Evolutionary conservation across 2,329 filamentous ascomycete species (phyloP).

Genomic region (Aureobasidium sp.): DNA sequence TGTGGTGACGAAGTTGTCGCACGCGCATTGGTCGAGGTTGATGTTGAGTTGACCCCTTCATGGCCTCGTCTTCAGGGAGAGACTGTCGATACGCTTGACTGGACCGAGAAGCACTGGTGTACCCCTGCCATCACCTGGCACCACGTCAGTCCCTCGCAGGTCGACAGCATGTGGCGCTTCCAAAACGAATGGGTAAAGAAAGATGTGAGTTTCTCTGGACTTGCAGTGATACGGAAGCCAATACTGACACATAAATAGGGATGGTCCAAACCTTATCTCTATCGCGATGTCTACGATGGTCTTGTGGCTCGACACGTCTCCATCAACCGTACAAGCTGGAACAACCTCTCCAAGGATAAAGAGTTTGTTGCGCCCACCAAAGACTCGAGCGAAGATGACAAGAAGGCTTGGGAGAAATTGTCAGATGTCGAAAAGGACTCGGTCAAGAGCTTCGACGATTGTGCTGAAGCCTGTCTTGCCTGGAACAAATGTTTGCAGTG

Average conservation of each 20-base stretch:
- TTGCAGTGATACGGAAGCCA: not conserved
- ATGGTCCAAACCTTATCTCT: slow-evolving; percentile 27
- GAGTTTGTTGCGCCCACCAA: slow-evolving; percentile 20
- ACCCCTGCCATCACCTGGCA: slow-evolving; percentile 32
- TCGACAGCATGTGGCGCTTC: slow-evolving; percentile 27
- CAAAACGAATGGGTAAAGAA: slow-evolving; percentile 16
- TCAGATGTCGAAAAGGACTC: slow-evolving; percentile 22
- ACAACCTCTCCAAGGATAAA: slow-evolving; percentile 26
- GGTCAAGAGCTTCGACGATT: slow-evolving; percentile 21
- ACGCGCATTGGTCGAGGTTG: slow-evolving; percentile 38
- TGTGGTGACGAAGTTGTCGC: slow-evolving; percentile 47
- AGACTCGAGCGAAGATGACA: slow-evolving; percentile 13
- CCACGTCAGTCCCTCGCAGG: slow-evolving; percentile 23
- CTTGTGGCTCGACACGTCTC: slow-evolving; percentile 26
- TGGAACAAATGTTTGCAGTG: slow-evolving; percentile 27
- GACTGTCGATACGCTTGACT: slow-evolving; percentile 33
- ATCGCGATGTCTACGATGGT: slow-evolving; percentile 26
- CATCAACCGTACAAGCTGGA: slow-evolving; percentile 26
- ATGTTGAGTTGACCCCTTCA: slow-evolving; percentile 34
- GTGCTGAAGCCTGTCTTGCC: slow-evolving; percentile 24
- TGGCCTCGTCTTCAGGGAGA: slow-evolving; percentile 39
- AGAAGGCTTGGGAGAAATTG: slow-evolving; percentile 20
- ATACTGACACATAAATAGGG: slow-evolving; percentile 17
- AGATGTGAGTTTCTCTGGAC: not conserved
- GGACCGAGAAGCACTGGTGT: slow-evolving; percentile 35